A percentile compares a stretch with the other conserved stretches of the same genome.
phyloP scores from a whole-genome alignment of 2,329 filamentous ascomycete genomes.

The Phyllosticta citrichinensis region DNA sequence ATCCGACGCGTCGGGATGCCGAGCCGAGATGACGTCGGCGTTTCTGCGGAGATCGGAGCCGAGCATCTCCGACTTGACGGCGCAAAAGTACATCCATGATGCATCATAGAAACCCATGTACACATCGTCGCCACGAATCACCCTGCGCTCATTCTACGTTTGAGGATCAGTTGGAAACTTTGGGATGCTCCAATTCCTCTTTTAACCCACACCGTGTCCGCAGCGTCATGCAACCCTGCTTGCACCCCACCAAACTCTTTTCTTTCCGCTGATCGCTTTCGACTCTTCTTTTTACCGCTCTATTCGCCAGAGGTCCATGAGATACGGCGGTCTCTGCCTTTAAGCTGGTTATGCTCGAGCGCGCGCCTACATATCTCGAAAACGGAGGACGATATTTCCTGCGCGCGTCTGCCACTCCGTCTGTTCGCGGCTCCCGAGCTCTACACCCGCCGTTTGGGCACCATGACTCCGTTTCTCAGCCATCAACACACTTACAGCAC shows the following conservation, averaged over 20 bases:
- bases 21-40: not conserved
- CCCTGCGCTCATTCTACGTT: not conserved
- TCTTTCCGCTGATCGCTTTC: not conserved
- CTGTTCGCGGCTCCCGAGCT: slow-evolving; percentile 35
- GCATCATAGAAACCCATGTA: not conserved
- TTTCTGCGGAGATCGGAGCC: not conserved
- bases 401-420: slow-evolving; percentile 27
- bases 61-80: not conserved
- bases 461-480: slow-evolving; percentile 37
- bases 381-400: slow-evolving; percentile 44
- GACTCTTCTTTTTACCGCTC: not conserved
- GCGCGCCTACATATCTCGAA: slow-evolving; percentile 48
- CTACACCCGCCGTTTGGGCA: slow-evolving; percentile 48
- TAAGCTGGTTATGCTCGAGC: slow-evolving; percentile 45
- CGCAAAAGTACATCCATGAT: not conserved
- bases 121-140: not conserved
- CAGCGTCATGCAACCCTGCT: not conserved
- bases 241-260: not conserved
- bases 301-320: not conserved
- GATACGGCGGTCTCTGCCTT: not conserved
- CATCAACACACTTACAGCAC: not conserved
- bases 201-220: not conserved
- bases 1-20: not conserved
- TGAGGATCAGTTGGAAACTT: not conserved
- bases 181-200: not conserved